A percentile compares a stretch with the other conserved stretches of the same genome.
These are phyloP conservation scores for Nothophytophthora sp. DNA, from an alignment of 352 stramenopile species.

Conservation along the genomic window DNA sequence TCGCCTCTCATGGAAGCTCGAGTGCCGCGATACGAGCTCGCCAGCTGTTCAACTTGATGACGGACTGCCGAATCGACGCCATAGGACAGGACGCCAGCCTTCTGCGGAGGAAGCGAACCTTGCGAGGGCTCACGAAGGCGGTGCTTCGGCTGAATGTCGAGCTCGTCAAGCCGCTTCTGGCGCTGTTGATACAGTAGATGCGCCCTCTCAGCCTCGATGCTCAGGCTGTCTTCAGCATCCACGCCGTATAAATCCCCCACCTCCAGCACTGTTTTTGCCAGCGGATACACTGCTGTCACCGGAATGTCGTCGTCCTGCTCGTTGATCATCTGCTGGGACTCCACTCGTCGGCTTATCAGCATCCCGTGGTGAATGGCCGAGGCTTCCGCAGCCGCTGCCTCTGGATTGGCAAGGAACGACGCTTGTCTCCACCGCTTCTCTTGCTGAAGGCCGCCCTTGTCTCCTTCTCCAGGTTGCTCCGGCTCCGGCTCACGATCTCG, in stretches of 20 bases:
- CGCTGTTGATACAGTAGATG: constrained; percentile 23
- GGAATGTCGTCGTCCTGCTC: constrained; percentile 9
- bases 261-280: constrained; percentile 24
- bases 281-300: constrained; percentile 17
- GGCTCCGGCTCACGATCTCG: constrained; percentile 4
- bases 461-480: constrained; percentile 5
- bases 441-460: constrained; percentile 5
- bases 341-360: background rate
- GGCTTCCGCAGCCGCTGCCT: constrained; percentile 22
- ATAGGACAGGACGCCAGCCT: background rate
- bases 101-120: background rate
- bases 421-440: constrained; percentile 22
- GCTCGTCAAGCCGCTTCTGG: constrained; percentile 12
- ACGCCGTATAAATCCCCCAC: constrained; percentile 15
- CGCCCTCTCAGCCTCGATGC: constrained; percentile 20
- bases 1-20: background rate
- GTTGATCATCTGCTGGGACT: background rate
- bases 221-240: constrained; percentile 4
- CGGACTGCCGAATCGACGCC: background rate
- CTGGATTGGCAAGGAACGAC: constrained; percentile 21
- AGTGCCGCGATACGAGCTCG: background rate
- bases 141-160: constrained; percentile 2
- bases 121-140: constrained; percentile 4
- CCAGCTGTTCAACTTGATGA: background rate
- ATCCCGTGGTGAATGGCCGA: constrained; percentile 7